A percentile compares a stretch with the other conserved stretches of the same genome.
Conservation (phyloP, 345 rosid species). For the Salix caprea region DNA sequence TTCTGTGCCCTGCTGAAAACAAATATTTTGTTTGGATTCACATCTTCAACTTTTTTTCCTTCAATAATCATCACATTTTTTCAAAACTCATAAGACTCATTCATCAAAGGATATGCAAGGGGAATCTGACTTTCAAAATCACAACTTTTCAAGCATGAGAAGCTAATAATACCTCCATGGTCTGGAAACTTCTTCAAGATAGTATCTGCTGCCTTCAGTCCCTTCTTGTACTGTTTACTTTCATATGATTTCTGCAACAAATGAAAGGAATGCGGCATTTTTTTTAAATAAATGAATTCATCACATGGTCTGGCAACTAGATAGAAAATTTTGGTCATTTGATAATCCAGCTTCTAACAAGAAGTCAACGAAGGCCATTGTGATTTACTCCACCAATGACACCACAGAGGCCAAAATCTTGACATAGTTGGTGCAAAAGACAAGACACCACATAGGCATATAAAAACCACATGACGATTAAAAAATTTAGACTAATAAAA, state of each 20-base stretch:
- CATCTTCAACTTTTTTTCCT: background rate
- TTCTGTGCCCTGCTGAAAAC: background rate
- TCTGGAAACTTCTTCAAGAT: slow-evolving; percentile 96
- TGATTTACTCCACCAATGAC: background rate
- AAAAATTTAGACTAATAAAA: background rate
- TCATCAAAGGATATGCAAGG: background rate
- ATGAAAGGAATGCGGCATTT: background rate
- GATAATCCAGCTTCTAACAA: background rate
- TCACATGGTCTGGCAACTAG: background rate
- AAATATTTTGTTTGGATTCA: background rate
- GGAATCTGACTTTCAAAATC: background rate
- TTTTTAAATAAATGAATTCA: background rate
- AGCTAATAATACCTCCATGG: slow-evolving; percentile 77
- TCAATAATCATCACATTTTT: background rate
- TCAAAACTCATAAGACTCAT: background rate
- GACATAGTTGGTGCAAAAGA: background rate
- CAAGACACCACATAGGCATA: background rate
- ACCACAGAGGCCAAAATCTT: background rate
- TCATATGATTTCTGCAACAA: slow-evolving; percentile 92
- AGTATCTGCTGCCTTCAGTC: slow-evolving; percentile 97
- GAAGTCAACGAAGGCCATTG: background rate
- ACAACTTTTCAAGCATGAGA: background rate
- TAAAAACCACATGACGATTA: background rate
- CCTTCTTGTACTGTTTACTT: slow-evolving; percentile 97
- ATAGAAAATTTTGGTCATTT: background rate